Evolutionary conservation across 2,329 filamentous ascomycete species (phyloP).

Genomic region (Penicillium sp.): DNA sequence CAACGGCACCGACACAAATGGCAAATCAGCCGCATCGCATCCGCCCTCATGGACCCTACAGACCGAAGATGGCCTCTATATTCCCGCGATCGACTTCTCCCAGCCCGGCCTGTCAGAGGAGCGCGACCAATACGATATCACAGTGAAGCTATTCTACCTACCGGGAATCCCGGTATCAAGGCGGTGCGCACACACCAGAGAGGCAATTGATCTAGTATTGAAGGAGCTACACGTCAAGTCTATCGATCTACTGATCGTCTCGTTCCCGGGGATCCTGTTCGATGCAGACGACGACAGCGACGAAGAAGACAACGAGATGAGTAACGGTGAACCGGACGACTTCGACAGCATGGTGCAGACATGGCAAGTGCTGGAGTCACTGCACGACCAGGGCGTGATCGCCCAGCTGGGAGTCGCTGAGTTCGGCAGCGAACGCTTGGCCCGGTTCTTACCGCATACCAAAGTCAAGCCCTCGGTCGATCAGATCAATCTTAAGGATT

Average conservation of each 20-base stretch:
- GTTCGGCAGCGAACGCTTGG: conserved; percentile 75
- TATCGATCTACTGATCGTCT: conserved; percentile 82
- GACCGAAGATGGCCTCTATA: conserved; percentile 55
- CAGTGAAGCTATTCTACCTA: conserved; percentile 89
- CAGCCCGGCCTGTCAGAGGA: conserved; percentile 69
- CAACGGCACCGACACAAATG: conserved; percentile 18
- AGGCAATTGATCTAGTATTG: conserved; percentile 71
- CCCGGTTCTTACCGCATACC: conserved; percentile 64
- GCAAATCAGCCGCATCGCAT: conserved; percentile 9
- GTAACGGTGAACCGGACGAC: conserved; percentile 42
- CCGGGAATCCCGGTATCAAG: conserved; percentile 57
- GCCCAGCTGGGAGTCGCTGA: conserved; percentile 75
- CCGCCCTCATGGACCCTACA: conserved; percentile 58
- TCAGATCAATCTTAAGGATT: conserved; percentile 93
- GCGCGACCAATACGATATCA: conserved; percentile 78
- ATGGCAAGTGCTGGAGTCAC: conserved; percentile 59
- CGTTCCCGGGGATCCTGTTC: conserved; percentile 86
- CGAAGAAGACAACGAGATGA: conserved; percentile 52
- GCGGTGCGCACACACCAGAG: conserved; percentile 61
- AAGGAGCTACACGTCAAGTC: conserved; percentile 66
- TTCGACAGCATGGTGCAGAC: conserved; percentile 59
- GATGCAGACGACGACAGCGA: conserved; percentile 83
- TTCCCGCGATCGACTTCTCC: conserved; percentile 69
- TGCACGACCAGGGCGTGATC: conserved; percentile 64
- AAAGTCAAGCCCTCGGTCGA: conserved; percentile 70